Evolutionary conservation across 805 yeast species (phyloP).

Genomic region (Starmerella apis): DNA sequence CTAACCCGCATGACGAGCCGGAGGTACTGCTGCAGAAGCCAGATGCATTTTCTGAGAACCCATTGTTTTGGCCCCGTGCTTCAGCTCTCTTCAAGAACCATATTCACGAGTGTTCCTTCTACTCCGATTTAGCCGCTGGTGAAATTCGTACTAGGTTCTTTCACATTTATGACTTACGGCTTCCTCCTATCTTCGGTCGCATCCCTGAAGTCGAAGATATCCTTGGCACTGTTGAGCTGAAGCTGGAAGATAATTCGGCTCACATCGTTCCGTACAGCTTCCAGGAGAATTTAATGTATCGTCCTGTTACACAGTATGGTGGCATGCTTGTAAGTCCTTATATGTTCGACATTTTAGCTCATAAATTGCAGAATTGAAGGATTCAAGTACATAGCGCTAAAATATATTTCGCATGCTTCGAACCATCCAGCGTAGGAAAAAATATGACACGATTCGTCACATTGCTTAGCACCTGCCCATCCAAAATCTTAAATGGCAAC

Average conservation of each 20-base stretch:
- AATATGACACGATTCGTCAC: too few relatives aligned
- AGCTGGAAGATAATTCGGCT: slow-evolving; percentile 37
- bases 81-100: slow-evolving; percentile 23
- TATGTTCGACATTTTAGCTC: slow-evolving; percentile 36
- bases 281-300: slow-evolving; percentile 50
- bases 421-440: too few relatives aligned
- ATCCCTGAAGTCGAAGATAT: slow-evolving; percentile 62
- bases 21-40: slow-evolving; percentile 20
- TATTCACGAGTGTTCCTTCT: slow-evolving; percentile 28
- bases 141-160: slow-evolving; percentile 42
- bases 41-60: slow-evolving; percentile 20
- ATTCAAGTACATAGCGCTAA: too few relatives aligned
- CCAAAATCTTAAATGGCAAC: too few relatives aligned
- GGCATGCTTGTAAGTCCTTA: slow-evolving; percentile 44
- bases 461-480: too few relatives aligned
- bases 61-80: slow-evolving; percentile 24
- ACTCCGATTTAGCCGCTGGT: slow-evolving; percentile 28
- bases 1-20: slow-evolving; percentile 21
- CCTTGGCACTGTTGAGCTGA: slow-evolving; percentile 56
- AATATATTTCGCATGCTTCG: too few relatives aligned
- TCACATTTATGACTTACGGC: slow-evolving; percentile 65
- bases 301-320: slow-evolving; percentile 43
- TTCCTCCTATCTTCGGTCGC: slow-evolving; percentile 52
- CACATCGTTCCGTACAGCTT: slow-evolving; percentile 44
- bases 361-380: too few relatives aligned